Base-by-base conservation (phyloP, 257 asterid genomes). In the Lycium barbarum region DNA sequence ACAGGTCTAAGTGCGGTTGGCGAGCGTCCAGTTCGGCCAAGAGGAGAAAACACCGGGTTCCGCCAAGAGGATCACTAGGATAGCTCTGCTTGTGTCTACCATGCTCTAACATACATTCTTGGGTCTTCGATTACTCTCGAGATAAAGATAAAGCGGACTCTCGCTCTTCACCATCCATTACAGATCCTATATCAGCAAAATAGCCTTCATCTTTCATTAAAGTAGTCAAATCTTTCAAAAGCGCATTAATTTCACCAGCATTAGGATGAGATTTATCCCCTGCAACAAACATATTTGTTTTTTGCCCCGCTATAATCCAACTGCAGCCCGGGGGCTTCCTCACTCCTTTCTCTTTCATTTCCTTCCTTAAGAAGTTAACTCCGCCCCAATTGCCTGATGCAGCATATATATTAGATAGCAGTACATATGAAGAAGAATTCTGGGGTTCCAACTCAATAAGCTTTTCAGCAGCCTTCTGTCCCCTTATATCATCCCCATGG, bases 361-460 rank as follows among this genome's bases (percentile, higher is more conserved):
- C 85, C 74, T 84, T 86, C 91, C 99, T 91, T 82, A 93, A 88
- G 80, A 81, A 85, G 78, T 89, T 87, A 79, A 88, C 98, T 59
- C 89, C 92, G 26, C 90, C 94, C 99, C 99, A 95, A 55, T 94
- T 90, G 6, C 97, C 95, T 2, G 93, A 91, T 20, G 94, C 92
- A 6, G 98, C 98, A 76, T 95, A 94, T 59, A 94, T 91, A 76
- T 91, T 89, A 1, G 98, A 94, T 84, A 95, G 98, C 88, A 92
- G 90, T 68, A 95, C 93, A 83, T 94, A 95, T n/a, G 94, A 85
- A 36, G 97, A 89, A 57, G 98, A 91, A 83, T 88, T 90, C 6
- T 83, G 91, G 9, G 99, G 97, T 70, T 93, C 97, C 93, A 93
- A 38, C 88, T 92, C 91, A 63, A 92, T 86, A 40, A 95, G 95